Conservation (phyloP, 2,329 filamentous ascomycete genomes). For the Penicillium hordei region DNA sequence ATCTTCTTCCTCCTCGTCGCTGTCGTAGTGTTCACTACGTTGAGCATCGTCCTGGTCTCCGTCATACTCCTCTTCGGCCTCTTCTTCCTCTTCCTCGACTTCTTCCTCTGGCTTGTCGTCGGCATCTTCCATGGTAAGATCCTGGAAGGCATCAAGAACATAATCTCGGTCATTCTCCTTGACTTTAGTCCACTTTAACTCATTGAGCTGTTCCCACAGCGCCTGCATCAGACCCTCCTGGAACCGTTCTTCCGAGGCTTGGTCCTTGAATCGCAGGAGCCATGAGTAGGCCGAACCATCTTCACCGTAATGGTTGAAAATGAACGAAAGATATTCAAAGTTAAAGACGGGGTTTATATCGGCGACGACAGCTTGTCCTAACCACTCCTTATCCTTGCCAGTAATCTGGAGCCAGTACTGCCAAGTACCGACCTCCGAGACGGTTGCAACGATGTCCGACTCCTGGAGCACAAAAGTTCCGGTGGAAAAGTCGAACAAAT, state of each 20-base stretch:
- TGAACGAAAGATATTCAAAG: slow-evolving; percentile 97
- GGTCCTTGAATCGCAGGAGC: slow-evolving; percentile 88
- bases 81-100: slow-evolving; percentile 54
- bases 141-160: slow-evolving; percentile 91
- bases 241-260: slow-evolving; percentile 76
- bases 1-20: slow-evolving; percentile 78
- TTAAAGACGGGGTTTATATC: slow-evolving; percentile 99
- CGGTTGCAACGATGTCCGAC: slow-evolving; percentile 69
- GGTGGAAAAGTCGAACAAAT: slow-evolving; percentile 87
- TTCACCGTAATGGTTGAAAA: slow-evolving; percentile 92
- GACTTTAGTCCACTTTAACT: slow-evolving; percentile 89
- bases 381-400: slow-evolving; percentile 74
- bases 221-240: slow-evolving; percentile 94
- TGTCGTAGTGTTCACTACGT: slow-evolving; percentile 71
- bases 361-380: slow-evolving; percentile 79
- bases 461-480: slow-evolving; percentile 85
- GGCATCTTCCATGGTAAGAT: slow-evolving; percentile 85
- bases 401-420: slow-evolving; percentile 92
- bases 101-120: slow-evolving; percentile 58
- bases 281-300: slow-evolving; percentile 93
- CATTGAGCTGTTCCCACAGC: slow-evolving; percentile 93
- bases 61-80: slow-evolving; percentile 61
- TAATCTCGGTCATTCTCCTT: slow-evolving; percentile 94
- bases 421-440: slow-evolving; percentile 87
- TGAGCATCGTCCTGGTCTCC: slow-evolving; percentile 63